Conservation (phyloP, 805 yeast species). For the Myxozyma udenii region DNA sequence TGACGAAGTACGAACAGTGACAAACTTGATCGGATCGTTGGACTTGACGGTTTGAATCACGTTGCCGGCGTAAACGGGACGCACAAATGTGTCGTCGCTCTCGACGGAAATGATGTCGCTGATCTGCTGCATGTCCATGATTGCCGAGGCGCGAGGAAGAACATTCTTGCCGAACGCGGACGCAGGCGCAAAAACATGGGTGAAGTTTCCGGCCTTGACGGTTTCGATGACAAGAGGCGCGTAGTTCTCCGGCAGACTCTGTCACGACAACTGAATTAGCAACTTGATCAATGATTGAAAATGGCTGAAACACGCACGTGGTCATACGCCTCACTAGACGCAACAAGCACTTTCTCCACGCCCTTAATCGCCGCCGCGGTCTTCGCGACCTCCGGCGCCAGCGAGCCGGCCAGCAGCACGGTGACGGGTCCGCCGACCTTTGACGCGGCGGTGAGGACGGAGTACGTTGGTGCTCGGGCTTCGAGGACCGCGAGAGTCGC, state of each 20-base stretch:
- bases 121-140: slow-evolving; percentile 81
- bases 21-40: slow-evolving; percentile 59
- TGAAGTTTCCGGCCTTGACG: slow-evolving; percentile 46
- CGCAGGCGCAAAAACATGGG: slow-evolving; percentile 76
- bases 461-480: slow-evolving; percentile 44
- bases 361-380: slow-evolving; percentile 53
- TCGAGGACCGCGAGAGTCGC: slow-evolving; percentile 45
- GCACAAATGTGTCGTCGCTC: slow-evolving; percentile 67
- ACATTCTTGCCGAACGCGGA: slow-evolving; percentile 86
- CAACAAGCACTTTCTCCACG: slow-evolving; percentile 55
- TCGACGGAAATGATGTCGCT: slow-evolving; percentile 74
- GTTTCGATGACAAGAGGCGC: slow-evolving; percentile 61
- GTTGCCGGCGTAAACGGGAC: slow-evolving; percentile 97
- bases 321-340: slow-evolving; percentile 57
- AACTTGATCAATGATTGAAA: background rate
- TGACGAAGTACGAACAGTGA: slow-evolving; percentile 83
- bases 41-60: slow-evolving; percentile 79
- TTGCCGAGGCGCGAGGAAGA: slow-evolving; percentile 82
- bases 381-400: slow-evolving; percentile 51
- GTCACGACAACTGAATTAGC: background rate
- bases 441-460: slow-evolving; percentile 71
- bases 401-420: slow-evolving; percentile 70
- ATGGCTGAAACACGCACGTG: slow-evolving; percentile 39
- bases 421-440: slow-evolving; percentile 69
- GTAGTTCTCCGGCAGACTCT: slow-evolving; percentile 70